Conservation (phyloP, 495 filamentous ascomycete genomes). For the Paragyromitra xinjiangensis region DNA sequence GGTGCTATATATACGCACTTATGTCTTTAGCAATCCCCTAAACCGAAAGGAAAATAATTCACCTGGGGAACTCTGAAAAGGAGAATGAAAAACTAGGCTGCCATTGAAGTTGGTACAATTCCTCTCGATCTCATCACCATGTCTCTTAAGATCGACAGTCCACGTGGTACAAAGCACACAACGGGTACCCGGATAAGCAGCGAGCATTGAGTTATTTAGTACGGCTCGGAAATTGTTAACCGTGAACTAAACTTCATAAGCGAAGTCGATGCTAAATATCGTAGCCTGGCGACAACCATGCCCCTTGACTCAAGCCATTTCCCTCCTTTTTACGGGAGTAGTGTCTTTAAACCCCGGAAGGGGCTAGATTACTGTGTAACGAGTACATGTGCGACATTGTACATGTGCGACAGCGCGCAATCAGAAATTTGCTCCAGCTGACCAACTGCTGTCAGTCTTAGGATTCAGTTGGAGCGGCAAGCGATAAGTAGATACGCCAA, state of each 20-base stretch:
- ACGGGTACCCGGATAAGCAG: not conserved
- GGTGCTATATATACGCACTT: not conserved
- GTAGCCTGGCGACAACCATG: not conserved
- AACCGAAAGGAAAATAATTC: too few species aligned
- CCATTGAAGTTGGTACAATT: not conserved
- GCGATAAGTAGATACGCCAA: not conserved
- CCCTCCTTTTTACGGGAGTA: not conserved
- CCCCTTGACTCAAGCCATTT: not conserved
- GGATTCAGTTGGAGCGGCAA: not conserved
- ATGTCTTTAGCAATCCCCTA: too few species aligned
- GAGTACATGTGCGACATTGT: not conserved
- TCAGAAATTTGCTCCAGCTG: not conserved
- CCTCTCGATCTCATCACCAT: not conserved
- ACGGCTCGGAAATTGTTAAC: conserved; percentile 11
- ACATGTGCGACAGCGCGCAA: not conserved
- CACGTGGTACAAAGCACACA: not conserved
- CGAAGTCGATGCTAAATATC: not conserved
- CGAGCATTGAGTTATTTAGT: not conserved
- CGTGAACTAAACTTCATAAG: not conserved
- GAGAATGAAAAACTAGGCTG: not conserved
- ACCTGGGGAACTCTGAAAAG: not conserved
- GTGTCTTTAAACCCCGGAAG: not conserved
- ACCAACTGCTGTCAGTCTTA: not conserved
- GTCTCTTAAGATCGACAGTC: not conserved
- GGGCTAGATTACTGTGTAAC: not conserved